Percentiles rank a stretch among this genome's conserved stretches.
phyloP scores from a whole-genome alignment of 2,329 filamentous ascomycete genomes.

The Cordyceps cicadae region DNA sequence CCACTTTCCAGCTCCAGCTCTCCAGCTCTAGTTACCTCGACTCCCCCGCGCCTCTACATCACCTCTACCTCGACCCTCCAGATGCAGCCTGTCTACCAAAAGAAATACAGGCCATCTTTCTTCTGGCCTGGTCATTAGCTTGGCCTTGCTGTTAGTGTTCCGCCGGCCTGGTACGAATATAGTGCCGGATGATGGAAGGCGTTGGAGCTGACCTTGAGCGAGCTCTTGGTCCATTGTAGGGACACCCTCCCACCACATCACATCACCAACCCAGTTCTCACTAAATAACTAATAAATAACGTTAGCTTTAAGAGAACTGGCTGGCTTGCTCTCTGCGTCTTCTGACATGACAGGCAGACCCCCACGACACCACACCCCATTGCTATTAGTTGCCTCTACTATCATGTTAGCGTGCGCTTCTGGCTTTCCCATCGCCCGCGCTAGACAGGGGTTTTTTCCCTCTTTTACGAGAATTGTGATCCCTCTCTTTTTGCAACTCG shows the following conservation, averaged over 20 bases:
- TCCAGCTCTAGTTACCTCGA: too few relatives aligned
- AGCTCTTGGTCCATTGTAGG: not conserved
- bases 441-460: conserved; percentile 3
- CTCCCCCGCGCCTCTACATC: too few relatives aligned
- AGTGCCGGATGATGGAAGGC: not conserved
- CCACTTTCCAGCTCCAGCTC: not conserved
- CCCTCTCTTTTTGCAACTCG: conserved; percentile 2
- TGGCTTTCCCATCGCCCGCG: not conserved
- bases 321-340: not conserved
- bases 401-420: not conserved
- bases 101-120: not conserved
- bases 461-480: conserved; percentile 10
- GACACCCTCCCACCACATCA: not conserved
- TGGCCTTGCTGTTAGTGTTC: not conserved
- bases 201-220: not conserved
- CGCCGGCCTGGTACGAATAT: not conserved
- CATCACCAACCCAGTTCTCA: not conserved
- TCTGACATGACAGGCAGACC: conserved; percentile 7
- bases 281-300: too few relatives aligned
- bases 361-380: not conserved
- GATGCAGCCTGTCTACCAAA: not conserved
- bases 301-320: not conserved
- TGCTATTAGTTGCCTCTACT: not conserved
- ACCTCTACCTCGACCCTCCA: too few relatives aligned
- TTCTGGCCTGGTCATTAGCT: too few relatives aligned